These are phyloP conservation scores for Chlamydomonas sp. DNA, from an alignment of 139 green algal genomes.

Conservation along the genomic window DNA sequence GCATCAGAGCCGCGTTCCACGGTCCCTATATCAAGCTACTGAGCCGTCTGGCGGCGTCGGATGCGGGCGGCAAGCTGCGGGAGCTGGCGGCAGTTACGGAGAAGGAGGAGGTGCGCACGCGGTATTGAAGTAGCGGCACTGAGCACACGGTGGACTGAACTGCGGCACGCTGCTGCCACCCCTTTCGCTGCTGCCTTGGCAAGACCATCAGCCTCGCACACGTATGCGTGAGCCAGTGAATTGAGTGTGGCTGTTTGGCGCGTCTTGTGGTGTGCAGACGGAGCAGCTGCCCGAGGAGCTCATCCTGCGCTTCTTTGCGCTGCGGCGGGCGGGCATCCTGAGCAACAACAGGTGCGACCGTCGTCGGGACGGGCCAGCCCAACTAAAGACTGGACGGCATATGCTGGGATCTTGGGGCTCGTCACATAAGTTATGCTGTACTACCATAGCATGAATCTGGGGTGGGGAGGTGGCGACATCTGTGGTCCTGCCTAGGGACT, in stretches of 20 bases:
- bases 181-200: not conserved
- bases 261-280: not conserved
- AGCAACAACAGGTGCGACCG: not conserved
- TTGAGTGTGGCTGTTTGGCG: not conserved
- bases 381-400: not conserved
- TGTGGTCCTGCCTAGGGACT: no score
- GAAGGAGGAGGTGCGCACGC: not conserved
- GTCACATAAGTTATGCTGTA: no score
- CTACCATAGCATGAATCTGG: no score
- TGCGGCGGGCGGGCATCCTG: not conserved
- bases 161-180: no score
- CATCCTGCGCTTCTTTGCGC: slow-evolving; percentile 3
- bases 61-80: not conserved
- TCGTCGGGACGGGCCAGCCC: not conserved
- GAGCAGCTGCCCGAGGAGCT: not conserved
- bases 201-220: not conserved
- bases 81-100: not conserved
- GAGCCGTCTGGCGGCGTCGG: not conserved
- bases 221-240: not conserved
- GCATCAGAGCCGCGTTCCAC: not conserved
- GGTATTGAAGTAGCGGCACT: no score
- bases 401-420: not conserved
- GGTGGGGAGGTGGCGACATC: no score
- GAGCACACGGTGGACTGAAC: no score
- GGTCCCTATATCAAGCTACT: not conserved